These are phyloP conservation scores for Paecilomyces variotii DNA, from an alignment of 2,329 filamentous ascomycete species.

Conservation along the genomic window DNA sequence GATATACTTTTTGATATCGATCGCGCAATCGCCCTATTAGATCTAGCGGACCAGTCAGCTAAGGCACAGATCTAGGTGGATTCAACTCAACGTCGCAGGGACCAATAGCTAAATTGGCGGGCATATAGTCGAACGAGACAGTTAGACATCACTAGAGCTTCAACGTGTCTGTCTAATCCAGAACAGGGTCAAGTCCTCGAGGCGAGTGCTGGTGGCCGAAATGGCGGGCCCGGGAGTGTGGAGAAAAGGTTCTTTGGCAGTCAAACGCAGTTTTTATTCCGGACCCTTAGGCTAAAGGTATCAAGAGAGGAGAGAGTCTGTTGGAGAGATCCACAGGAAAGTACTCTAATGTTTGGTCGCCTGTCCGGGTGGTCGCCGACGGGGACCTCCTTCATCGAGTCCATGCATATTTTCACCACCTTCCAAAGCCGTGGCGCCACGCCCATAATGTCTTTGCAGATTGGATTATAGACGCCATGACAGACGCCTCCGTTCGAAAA, in stretches of 20 bases:
- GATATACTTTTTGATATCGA: neutral
- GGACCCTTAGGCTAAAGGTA: neutral
- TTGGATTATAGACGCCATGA: neutral
- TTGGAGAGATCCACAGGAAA: neutral
- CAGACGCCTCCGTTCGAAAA: neutral
- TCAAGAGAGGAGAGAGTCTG: neutral
- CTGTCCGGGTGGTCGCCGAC: neutral
- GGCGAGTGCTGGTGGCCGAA: neutral
- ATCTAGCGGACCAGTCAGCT: neutral
- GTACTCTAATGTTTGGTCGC: neutral
- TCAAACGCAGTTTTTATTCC: neutral
- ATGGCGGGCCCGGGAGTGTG: neutral
- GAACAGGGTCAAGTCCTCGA: neutral
- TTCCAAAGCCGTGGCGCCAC: neutral
- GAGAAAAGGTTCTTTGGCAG: neutral
- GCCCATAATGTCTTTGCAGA: neutral
- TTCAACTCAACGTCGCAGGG: neutral
- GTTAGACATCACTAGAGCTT: neutral
- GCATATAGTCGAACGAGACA: too few species aligned
- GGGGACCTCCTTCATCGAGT: neutral
- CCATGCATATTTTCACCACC: slow-evolving; percentile 1
- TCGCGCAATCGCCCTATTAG: neutral
- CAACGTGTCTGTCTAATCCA: neutral
- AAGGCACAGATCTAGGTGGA: neutral
- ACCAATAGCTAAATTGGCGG: neutral